Percentiles rank a stretch among this genome's conserved stretches.
These are phyloP conservation scores for Diaporthe citriasiana DNA, from an alignment of 2,329 filamentous ascomycete genomes.

Conservation along the genomic window DNA sequence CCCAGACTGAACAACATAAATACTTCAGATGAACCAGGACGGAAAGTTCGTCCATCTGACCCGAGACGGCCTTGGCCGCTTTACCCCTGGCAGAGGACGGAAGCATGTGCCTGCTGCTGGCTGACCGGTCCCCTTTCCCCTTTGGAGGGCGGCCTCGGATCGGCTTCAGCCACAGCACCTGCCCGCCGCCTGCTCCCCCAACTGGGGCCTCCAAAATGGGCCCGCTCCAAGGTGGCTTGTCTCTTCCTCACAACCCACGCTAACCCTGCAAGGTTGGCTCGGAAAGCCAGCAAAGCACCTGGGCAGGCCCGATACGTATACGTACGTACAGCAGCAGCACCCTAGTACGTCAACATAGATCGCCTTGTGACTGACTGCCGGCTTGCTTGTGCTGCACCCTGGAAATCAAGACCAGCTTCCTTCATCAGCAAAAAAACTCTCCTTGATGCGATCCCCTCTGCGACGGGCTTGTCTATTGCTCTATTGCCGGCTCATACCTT, in stretches of 20 bases:
- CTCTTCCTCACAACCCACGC: constrained; percentile 18
- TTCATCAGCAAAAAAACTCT: background rate
- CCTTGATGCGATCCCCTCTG: constrained; percentile 23
- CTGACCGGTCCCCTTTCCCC: background rate
- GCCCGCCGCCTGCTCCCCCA: background rate
- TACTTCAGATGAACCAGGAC: constrained; percentile 6
- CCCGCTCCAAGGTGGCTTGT: constrained; percentile 17
- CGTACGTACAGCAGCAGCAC: constrained; percentile 24
- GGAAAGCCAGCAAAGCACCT: constrained; percentile 34
- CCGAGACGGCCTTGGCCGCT: constrained; percentile 4
- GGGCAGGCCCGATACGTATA: constrained; percentile 22
- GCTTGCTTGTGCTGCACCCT: constrained; percentile 28
- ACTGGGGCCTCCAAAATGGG: background rate
- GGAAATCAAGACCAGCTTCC: constrained; percentile 30
- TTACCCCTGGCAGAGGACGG: constrained; percentile 10
- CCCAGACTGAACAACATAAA: background rate
- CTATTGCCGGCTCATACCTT: background rate
- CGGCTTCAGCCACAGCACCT: constrained; percentile 21
- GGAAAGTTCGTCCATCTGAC: constrained; percentile 24
- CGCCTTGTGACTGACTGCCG: constrained; percentile 34
- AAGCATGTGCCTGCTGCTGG: constrained; percentile 18
- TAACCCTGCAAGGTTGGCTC: constrained; percentile 33
- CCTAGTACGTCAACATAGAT: constrained; percentile 32
- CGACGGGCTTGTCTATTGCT: constrained; percentile 21
- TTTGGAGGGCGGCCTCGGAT: constrained; percentile 1